Evolutionary conservation across 306 rosid species (phyloP).

Genomic region (Cicer pinnatifidum): DNA sequence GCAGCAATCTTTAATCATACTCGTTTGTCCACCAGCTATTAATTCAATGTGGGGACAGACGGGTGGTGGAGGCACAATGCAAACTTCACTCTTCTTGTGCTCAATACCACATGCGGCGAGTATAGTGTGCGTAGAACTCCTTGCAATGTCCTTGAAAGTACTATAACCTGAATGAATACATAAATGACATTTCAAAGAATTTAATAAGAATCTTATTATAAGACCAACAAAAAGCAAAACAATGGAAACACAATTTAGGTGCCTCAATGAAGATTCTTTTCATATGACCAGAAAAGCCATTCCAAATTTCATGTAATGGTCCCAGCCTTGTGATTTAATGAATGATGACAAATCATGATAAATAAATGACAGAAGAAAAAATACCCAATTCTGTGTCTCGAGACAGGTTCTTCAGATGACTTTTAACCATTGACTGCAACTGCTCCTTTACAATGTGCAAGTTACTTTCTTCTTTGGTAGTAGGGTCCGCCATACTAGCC

Average conservation of each 20-base stretch:
- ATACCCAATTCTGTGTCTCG: conserved; percentile 61
- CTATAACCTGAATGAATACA: conserved; percentile 58
- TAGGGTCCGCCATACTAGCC: conserved; percentile 40
- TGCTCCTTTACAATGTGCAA: conserved; percentile 66
- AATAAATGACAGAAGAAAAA: conserved; percentile 32
- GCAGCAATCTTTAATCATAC: conserved; percentile 76
- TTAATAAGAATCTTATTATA: conserved; percentile 6
- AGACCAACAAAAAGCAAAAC: conserved; percentile 7
- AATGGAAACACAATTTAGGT: conserved; percentile 27
- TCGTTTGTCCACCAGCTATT: conserved; percentile 56
- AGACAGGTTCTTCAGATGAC: conserved; percentile 67
- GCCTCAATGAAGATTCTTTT: neutral
- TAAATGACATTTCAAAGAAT: conserved; percentile 39
- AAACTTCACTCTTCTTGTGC: conserved; percentile 62
- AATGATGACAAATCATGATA: conserved; percentile 15
- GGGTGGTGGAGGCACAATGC: conserved; percentile 60
- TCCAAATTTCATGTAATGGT: neutral
- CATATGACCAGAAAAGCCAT: neutral
- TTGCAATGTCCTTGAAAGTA: conserved; percentile 58
- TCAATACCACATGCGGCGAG: conserved; percentile 81
- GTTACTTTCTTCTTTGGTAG: conserved; percentile 52
- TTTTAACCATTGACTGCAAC: conserved; percentile 62
- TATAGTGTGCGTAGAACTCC: conserved; percentile 65
- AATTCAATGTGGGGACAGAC: conserved; percentile 75
- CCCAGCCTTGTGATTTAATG: neutral